Base-by-base conservation (phyloP, 179 eudicot species). In the Spergularia azorica region DNA sequence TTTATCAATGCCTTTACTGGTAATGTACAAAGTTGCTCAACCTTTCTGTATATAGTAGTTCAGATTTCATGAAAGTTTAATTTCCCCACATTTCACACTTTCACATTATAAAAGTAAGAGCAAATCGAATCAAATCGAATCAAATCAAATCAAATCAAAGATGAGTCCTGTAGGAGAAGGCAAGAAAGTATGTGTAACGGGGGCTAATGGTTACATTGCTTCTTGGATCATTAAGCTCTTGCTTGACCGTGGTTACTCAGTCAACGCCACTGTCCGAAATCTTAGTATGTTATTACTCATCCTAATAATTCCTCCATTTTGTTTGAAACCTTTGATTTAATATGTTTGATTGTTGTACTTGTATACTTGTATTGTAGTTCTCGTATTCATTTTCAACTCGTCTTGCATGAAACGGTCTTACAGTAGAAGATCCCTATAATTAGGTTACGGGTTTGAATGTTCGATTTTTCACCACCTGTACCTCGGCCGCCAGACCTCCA, bases 121-220 rank as follows among this genome's bases (percentile, higher is more conserved):
- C 9, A 8, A 46, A 26, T 4, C 46, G n/a, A 12, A 5, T 46
- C 4, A 5, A 16, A 50, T 50, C 51, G 3, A 50, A n/a, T n/a
- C n/a, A n/a, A 26, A 26, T 26, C 32, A 26, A 26, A 26, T 26
- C 32, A 26, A 0, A 26, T 26, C 32, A 26, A 75, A 61, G 16
- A 79, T 79, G 85, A 76, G 67, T 7, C 32, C 1, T 26, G 32
- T 26, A 26, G 81, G 70, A 21, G 56, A 21, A 43, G 83, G 79
- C 15, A 85, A 82, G 78, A 56, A 52, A 5, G 88, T 85, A 0
- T 84, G 88, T 21, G 88, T 85, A 0, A 85, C 88, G 0, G 88
- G 88, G 4, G 88, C 84, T 8, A 76, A 85, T 0, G 87, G 87
- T 41, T 85, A 71, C 80, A 80, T 85, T 9, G 88, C 85, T 12